A percentile compares a stretch with the other conserved stretches of the same genome.
Evolutionary conservation across 306 rosid genomes (phyloP).

Genomic region (Corylus americana): DNA sequence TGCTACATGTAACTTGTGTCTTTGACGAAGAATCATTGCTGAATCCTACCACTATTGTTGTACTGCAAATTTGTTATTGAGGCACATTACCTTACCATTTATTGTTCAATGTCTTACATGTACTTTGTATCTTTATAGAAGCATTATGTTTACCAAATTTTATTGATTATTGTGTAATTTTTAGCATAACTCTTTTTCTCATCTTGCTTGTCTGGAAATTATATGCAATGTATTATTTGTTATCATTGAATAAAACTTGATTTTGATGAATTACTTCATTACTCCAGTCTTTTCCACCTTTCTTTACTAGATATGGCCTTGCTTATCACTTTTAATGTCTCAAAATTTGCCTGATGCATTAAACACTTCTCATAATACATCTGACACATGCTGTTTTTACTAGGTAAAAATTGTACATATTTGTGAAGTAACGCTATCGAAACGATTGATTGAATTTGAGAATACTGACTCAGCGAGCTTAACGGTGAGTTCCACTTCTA

Average conservation of each 20-base stretch:
- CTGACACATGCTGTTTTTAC: slow-evolving; percentile 21
- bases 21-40: background rate
- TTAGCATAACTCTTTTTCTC: too few species aligned
- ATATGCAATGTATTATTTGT: background rate
- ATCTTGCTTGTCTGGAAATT: background rate
- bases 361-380: background rate
- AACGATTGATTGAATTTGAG: slow-evolving; percentile 87
- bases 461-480: slow-evolving; percentile 83
- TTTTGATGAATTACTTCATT: background rate
- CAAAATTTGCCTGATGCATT: background rate
- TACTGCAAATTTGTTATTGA: background rate
- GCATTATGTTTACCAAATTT: background rate
- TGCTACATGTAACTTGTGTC: background rate
- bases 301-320: slow-evolving; percentile 1
- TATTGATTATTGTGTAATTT: background rate
- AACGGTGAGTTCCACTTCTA: slow-evolving; percentile 56
- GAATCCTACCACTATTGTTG: background rate
- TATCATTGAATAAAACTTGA: background rate
- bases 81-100: background rate
- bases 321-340: background rate
- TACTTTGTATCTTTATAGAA: background rate
- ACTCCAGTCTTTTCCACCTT: background rate
- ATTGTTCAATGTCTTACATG: background rate
- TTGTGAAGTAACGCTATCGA: slow-evolving; percentile 87
- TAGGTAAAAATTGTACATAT: slow-evolving; percentile 81